Conservation (phyloP, 192 early-diverging fungal genomes). For the Phycomyces blakesleeanus region DNA sequence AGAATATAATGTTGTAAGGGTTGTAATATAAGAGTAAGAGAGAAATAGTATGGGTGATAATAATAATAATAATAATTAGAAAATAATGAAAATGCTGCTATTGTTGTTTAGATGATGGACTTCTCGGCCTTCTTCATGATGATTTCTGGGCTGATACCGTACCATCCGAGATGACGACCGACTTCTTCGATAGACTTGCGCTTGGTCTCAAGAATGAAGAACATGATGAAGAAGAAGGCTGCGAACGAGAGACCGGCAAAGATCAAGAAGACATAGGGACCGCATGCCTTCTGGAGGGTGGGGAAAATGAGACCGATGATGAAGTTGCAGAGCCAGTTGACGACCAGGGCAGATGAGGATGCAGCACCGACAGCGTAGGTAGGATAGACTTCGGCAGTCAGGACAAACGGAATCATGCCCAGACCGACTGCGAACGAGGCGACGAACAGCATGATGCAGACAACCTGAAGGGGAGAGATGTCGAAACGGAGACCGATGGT, state of each 20-base stretch:
- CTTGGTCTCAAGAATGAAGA: constrained; percentile 56
- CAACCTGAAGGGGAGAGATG: constrained; percentile 25
- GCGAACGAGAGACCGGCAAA: constrained; percentile 45
- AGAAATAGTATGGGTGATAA: too few relatives aligned
- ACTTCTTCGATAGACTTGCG: constrained; percentile 59
- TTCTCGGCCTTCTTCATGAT: constrained; percentile 11
- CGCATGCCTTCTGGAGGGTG: constrained; percentile 35
- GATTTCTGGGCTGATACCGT: constrained; percentile 13
- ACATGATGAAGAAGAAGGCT: constrained; percentile 36
- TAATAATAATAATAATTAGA: too few relatives aligned
- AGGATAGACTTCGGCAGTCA: constrained; percentile 56
- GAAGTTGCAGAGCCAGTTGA: constrained; percentile 51
- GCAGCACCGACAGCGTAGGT: constrained; percentile 49
- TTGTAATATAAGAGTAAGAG: too few relatives aligned
- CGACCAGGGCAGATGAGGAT: constrained; percentile 43
- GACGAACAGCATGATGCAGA: constrained; percentile 51
- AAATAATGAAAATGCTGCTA: too few relatives aligned
- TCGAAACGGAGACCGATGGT: constrained; percentile 30
- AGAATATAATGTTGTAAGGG: too few relatives aligned
- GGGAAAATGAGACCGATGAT: constrained; percentile 56
- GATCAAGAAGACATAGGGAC: constrained; percentile 50
- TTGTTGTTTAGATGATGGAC: constrained; percentile 5
- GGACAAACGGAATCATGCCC: constrained; percentile 56
- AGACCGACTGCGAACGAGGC: constrained; percentile 55
- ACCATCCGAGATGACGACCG: constrained; percentile 35